Evolutionary conservation across 2,329 filamentous ascomycete genomes (phyloP).

Genomic region (Verticillium tricorpus): DNA sequence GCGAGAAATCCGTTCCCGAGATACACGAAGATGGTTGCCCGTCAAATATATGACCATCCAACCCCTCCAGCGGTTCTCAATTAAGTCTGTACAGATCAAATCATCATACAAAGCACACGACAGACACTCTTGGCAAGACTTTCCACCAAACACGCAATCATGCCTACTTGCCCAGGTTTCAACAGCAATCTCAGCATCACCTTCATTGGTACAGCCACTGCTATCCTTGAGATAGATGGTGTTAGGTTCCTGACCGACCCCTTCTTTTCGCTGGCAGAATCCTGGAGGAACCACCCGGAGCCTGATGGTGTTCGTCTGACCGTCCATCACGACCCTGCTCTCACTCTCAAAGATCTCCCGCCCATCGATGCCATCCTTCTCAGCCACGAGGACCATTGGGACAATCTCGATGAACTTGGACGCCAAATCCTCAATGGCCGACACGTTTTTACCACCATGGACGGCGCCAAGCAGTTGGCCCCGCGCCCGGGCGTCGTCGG

Average conservation of each 20-base stretch:
- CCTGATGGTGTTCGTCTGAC: slow-evolving; percentile 14
- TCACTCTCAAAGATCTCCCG: slow-evolving; percentile 32
- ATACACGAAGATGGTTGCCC: no score
- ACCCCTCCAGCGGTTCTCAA: no score
- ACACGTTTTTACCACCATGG: slow-evolving; percentile 38
- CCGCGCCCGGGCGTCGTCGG: slow-evolving; percentile 36
- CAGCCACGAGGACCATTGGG: slow-evolving; percentile 45
- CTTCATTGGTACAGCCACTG: slow-evolving; percentile 43
- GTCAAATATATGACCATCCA: no score
- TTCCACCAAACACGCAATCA: not conserved
- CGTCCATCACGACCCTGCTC: slow-evolving; percentile 25
- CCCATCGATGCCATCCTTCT: slow-evolving; percentile 43
- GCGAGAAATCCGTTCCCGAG: no score
- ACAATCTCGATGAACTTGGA: slow-evolving; percentile 43
- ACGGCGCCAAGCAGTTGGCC: slow-evolving; percentile 37
- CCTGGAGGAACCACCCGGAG: slow-evolving; percentile 7
- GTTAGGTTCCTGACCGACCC: slow-evolving; percentile 40
- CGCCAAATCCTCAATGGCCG: slow-evolving; percentile 40
- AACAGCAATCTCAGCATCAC: slow-evolving; percentile 27
- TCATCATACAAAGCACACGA: no score
- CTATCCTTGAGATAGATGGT: slow-evolving; percentile 37
- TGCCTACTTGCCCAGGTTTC: not conserved
- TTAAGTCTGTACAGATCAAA: no score
- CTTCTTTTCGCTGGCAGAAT: slow-evolving; percentile 36
- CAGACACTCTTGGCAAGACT: no score